Conservation (phyloP, 345 rosid species). For the Aegle marmelos region DNA sequence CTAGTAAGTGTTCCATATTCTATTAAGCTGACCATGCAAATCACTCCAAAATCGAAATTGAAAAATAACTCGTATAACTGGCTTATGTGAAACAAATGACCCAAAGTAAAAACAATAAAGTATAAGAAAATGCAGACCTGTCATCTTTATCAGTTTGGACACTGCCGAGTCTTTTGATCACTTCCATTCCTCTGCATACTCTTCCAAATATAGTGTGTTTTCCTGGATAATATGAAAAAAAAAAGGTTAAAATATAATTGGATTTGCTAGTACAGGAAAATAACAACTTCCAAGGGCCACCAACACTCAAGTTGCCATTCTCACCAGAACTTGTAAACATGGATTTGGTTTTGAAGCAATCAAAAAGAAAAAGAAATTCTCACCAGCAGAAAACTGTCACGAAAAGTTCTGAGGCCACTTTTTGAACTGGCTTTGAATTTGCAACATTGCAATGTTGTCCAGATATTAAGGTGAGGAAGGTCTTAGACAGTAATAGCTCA, state of each 20-base stretch:
- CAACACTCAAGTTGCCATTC: background rate
- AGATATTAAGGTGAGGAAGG: background rate
- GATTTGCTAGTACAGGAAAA: background rate
- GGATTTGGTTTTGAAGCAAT: background rate
- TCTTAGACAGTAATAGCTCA: background rate
- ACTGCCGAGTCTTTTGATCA: conserved; percentile 92
- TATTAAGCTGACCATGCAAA: background rate
- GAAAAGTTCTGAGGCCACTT: background rate
- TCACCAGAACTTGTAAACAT: background rate
- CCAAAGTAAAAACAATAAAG: background rate
- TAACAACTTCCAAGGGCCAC: background rate
- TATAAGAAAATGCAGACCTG: conserved; percentile 41
- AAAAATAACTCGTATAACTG: background rate
- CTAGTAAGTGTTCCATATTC: background rate
- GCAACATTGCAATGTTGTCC: background rate
- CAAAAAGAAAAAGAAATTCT: background rate
- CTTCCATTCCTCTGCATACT: conserved; percentile 88
- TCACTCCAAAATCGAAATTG: background rate
- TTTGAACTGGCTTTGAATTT: background rate
- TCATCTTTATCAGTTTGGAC: conserved; percentile 95
- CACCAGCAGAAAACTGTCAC: background rate
- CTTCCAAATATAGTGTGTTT: conserved; percentile 97
- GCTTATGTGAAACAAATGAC: background rate
- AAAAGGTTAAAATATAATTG: background rate
- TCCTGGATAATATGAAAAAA: conserved; percentile 39